Percentiles rank a stretch among this genome's conserved stretches.
Evolutionary conservation across 805 yeast species (phyloP).

Genomic region (Wickerhamomyces rabaulensis): DNA sequence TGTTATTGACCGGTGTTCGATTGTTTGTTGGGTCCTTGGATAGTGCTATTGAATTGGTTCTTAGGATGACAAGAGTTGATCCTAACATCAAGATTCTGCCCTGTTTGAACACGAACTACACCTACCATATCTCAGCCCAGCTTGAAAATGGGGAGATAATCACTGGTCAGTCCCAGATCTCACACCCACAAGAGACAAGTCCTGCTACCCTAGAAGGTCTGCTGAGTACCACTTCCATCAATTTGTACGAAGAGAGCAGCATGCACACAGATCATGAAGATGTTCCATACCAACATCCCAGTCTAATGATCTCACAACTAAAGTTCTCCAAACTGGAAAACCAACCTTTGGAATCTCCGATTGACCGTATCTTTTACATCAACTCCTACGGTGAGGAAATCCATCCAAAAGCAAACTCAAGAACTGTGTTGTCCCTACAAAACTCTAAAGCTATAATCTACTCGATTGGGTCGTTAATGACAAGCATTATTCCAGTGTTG

Average conservation of each 20-base stretch:
- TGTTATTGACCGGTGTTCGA: conserved; percentile 77
- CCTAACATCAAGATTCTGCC: conserved; percentile 58
- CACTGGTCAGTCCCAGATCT: conserved; percentile 89
- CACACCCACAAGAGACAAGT: conserved; percentile 59
- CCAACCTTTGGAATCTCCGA: conserved; percentile 68
- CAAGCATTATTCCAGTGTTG: conserved; percentile 77
- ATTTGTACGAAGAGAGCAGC: conserved; percentile 10
- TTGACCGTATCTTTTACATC: conserved; percentile 68
- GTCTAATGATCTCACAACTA: conserved; percentile 65
- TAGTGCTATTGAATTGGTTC: conserved; percentile 71
- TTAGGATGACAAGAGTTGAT: conserved; percentile 59
- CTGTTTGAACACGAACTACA: conserved; percentile 77
- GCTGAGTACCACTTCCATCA: conserved; percentile 13
- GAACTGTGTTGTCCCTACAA: conserved; percentile 48
- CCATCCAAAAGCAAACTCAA: conserved; percentile 63
- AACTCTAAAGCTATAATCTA: conserved; percentile 55
- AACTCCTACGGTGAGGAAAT: conserved; percentile 87
- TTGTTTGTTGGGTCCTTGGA: conserved; percentile 81
- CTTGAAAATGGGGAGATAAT: conserved; percentile 65
- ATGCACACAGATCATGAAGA: conserved; percentile 36
- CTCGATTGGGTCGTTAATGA: conserved; percentile 86
- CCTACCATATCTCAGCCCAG: conserved; percentile 79
- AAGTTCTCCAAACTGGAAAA: conserved; percentile 58
- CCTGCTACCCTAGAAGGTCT: conserved; percentile 2
- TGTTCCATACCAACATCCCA: conserved; percentile 75